Conservation (phyloP, 2,329 filamentous ascomycete species). For the Hymenoscyphus infarciens region DNA sequence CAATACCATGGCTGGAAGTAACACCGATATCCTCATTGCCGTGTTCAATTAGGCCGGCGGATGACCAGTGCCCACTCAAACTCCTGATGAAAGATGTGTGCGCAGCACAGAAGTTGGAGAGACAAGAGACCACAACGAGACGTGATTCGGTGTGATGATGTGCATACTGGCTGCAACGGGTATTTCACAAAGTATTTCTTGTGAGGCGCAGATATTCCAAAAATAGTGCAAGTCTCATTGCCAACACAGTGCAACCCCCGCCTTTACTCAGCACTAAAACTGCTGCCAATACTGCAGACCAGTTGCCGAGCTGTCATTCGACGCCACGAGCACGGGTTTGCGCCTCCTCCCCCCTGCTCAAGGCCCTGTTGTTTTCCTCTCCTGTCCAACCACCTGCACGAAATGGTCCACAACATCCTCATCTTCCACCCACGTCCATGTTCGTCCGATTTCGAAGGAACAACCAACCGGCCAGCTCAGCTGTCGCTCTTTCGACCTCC, state of each 20-base stretch:
- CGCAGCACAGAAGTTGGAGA: background rate
- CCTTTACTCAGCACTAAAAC: constrained; percentile 3
- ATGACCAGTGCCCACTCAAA: background rate
- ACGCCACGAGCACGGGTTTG: background rate
- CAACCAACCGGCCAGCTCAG: background rate
- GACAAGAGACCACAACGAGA: background rate
- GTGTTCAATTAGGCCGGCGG: background rate
- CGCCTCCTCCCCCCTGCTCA: background rate
- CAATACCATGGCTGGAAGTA: background rate
- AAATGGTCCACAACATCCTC: constrained; percentile 2
- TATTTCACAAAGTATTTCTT: constrained; percentile 5
- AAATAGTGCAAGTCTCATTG: background rate
- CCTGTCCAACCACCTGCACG: background rate
- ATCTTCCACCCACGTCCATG: background rate
- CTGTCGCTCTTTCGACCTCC: background rate
- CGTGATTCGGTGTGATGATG: constrained; percentile 8
- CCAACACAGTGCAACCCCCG: constrained; percentile 2
- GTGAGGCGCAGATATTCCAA: constrained; percentile 4
- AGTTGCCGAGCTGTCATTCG: background rate
- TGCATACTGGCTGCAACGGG: constrained; percentile 5
- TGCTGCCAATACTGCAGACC: background rate
- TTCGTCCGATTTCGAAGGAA: background rate
- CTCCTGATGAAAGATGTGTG: background rate
- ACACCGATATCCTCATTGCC: background rate
- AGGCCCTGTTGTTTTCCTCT: background rate